Percentiles rank a stretch among this genome's conserved stretches.
phyloP scores from a whole-genome alignment of 176 grass and related monocot genomes.

The Lolium perenne region DNA sequence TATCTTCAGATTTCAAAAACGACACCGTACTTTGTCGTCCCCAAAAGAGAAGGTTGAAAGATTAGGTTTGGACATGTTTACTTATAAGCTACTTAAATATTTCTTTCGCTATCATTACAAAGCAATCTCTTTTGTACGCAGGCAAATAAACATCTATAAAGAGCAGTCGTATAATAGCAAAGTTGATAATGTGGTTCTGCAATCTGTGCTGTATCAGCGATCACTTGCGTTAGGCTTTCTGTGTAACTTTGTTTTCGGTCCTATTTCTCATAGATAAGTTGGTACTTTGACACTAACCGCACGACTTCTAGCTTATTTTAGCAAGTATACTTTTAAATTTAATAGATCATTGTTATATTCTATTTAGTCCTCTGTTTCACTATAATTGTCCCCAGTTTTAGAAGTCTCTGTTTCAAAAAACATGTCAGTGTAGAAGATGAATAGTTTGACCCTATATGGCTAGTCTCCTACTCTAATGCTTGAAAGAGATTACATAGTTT shows the following conservation, averaged over 20 bases:
- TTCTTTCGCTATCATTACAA: neutral
- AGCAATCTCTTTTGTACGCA: neutral
- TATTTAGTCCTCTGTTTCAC: conserved; percentile 3
- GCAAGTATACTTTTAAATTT: neutral
- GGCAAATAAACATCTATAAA: neutral
- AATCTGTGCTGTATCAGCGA: neutral
- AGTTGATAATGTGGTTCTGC: neutral
- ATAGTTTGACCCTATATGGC: neutral
- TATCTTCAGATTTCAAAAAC: conserved; percentile 25
- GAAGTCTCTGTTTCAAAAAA: too few species aligned
- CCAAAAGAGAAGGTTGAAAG: neutral
- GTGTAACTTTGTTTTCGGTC: neutral
- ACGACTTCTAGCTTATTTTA: neutral
- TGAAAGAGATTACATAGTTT: neutral
- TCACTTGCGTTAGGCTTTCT: neutral
- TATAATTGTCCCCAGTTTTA: neutral
- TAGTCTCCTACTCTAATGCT: neutral
- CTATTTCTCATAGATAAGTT: conserved; percentile 4
- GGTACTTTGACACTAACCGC: neutral
- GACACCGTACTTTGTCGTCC: neutral
- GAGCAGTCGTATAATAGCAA: neutral
- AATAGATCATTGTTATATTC: neutral
- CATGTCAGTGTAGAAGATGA: neutral
- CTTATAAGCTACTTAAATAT: conserved; percentile 1
- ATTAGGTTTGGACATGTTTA: neutral